A percentile compares a stretch with the other conserved stretches of the same genome.
Conservation (phyloP, 768 basidiomycete species). For the Dioszegia hungarica region DNA sequence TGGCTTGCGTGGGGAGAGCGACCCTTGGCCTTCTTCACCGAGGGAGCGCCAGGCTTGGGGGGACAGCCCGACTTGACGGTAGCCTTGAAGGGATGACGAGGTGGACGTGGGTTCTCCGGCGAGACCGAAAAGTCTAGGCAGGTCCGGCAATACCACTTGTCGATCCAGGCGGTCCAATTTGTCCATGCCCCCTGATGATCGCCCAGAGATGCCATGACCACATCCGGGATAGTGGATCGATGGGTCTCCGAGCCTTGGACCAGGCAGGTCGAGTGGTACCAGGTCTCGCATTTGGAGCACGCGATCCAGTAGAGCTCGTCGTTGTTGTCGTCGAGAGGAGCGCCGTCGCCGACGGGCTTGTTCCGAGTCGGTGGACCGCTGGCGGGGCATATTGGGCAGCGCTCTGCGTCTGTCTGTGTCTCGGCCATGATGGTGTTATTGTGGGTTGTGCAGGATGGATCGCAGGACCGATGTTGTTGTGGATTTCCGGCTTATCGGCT, state of each 20-base stretch:
- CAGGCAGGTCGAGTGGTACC: slow-evolving; percentile 43
- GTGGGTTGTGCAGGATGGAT: not conserved
- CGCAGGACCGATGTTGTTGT: too few relatives aligned
- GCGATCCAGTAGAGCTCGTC: slow-evolving; percentile 33
- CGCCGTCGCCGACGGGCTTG: slow-evolving; percentile 1
- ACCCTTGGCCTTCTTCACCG: slow-evolving; percentile 4
- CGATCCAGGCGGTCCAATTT: slow-evolving; percentile 35
- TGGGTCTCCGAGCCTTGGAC: slow-evolving; percentile 15
- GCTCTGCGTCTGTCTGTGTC: not conserved
- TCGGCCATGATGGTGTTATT: slow-evolving; percentile 3
- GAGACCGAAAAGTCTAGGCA: slow-evolving; percentile 20
- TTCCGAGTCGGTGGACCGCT: slow-evolving; percentile 14
- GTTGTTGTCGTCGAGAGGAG: not conserved
- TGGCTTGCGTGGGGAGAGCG: not conserved
- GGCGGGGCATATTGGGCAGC: slow-evolving; percentile 18
- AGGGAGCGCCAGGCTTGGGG: not conserved
- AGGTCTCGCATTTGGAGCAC: slow-evolving; percentile 37
- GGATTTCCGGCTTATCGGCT: too few relatives aligned
- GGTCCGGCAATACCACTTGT: slow-evolving; percentile 36
- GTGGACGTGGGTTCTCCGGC: slow-evolving; percentile 24
- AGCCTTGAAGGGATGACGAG: slow-evolving; percentile 26
- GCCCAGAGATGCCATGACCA: slow-evolving; percentile 11
- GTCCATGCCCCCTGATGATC: slow-evolving; percentile 22
- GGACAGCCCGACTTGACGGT: slow-evolving; percentile 22
- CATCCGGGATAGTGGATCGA: slow-evolving; percentile 18